A percentile compares a stretch with the other conserved stretches of the same genome.
phyloP scores from a whole-genome alignment of 192 early-diverging fungal species.

The Backusella psychrophila region DNA sequence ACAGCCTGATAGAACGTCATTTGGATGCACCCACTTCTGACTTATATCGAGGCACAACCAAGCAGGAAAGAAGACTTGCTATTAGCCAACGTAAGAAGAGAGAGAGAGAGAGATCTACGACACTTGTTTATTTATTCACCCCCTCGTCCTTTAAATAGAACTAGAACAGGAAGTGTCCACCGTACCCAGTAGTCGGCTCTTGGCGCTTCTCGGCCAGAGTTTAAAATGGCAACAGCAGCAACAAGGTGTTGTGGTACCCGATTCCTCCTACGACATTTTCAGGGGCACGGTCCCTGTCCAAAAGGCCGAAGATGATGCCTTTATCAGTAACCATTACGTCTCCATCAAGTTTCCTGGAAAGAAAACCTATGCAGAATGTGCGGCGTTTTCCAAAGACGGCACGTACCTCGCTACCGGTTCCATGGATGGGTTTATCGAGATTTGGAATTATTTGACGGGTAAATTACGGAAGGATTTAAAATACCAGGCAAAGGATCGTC shows the following conservation, averaged over 20 bases:
- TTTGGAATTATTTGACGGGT: constrained; percentile 92
- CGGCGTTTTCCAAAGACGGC: constrained; percentile 81
- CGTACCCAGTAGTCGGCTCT: constrained; percentile 74
- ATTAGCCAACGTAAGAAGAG: constrained; percentile 63
- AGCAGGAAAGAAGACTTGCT: constrained; percentile 67
- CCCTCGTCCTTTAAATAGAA: constrained; percentile 18
- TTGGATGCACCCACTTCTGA: constrained; percentile 45
- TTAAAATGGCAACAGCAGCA: constrained; percentile 84
- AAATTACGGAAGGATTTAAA: constrained; percentile 85
- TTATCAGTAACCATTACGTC: constrained; percentile 66
- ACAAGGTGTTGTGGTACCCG: constrained; percentile 72
- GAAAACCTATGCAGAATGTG: constrained; percentile 76
- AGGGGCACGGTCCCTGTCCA: constrained; percentile 61
- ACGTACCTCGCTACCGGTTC: constrained; percentile 85
- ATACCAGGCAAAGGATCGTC: constrained; percentile 88
- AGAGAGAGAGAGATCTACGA: too few species aligned
- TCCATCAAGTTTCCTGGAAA: constrained; percentile 90
- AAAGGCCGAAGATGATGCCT: constrained; percentile 70
- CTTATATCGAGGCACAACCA: constrained; percentile 68
- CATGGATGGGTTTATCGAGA: constrained; percentile 93
- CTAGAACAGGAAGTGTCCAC: constrained; percentile 64
- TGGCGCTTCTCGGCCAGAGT: constrained; percentile 83
- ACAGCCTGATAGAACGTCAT: constrained; percentile 78
- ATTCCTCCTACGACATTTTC: constrained; percentile 80
- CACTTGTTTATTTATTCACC: not conserved